Base-by-base conservation (phyloP, 495 filamentous ascomycete species). In the Pseudomonodictys pantanalensis region DNA sequence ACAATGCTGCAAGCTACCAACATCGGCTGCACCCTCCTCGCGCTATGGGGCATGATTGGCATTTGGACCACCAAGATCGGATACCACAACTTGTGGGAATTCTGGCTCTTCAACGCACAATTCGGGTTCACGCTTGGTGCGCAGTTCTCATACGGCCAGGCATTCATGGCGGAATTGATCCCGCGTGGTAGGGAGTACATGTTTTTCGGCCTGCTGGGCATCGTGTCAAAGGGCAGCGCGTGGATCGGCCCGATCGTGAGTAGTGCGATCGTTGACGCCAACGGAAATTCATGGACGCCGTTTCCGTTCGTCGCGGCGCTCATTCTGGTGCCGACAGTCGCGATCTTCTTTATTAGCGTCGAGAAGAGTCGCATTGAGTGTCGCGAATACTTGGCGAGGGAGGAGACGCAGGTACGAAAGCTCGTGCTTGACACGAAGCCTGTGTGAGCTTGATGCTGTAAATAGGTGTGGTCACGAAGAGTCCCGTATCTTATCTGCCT, bases 121-220 rank as follows among this genome's bases (percentile, higher is more conserved):
- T 86, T 86, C 67, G 83, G 83, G 6, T 74, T 86, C 20, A 79
- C 85, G 60, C 78, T 87, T 20, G 86, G 84, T 60, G 83, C 84
- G 1, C 86, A 83, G 83, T 86, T 86, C 72, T 82, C 81, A 33
- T 87, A 86, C 69, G 80, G 76, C 3, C 82, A 85, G 65, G 86
- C 82, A 69, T 83, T 87, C 81, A 86, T 87, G 60, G 81, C 79
- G 0, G 84, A 85, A 61, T 82, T 87, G 29, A 84, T 82, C 0
- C 84, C 84, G 0, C 74, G 82, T 8, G 83, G 83, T 38, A 79
- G 84, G 55, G 84, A 86, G 53, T 85, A 86, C 66, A 69, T 86
- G 0, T 87, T 86, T 74, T 87, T 87, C 76, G 80, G 77, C 44
- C 73, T 87, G 2, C 86, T 86, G 70, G 81, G 76, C 58, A 85